Percentiles rank a stretch among this genome's conserved stretches.
These are phyloP conservation scores for Sporobolomyces pararoseus DNA, from an alignment of 768 basidiomycete species.

Conservation along the genomic window DNA sequence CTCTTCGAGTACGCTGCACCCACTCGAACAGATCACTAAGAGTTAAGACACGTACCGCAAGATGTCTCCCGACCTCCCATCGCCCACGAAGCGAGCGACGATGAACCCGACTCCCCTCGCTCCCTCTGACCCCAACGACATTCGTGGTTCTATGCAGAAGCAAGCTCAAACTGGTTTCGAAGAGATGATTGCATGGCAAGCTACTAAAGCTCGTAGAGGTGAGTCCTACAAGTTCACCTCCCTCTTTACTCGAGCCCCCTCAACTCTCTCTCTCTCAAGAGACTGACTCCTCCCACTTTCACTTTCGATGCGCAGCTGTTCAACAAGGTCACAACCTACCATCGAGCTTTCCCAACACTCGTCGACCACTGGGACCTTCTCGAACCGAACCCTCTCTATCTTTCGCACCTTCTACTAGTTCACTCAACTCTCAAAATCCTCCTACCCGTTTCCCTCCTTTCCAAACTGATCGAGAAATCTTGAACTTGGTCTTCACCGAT, in stretches of 20 bases:
- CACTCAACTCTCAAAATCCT: neutral
- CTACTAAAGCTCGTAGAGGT: slow-evolving; percentile 11
- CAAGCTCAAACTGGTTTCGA: neutral
- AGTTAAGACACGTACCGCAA: neutral
- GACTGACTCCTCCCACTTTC: neutral
- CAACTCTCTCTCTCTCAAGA: neutral
- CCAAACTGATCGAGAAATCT: slow-evolving; percentile 9
- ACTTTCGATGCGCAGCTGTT: slow-evolving; percentile 11
- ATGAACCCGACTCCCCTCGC: neutral
- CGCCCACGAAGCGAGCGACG: slow-evolving; percentile 16
- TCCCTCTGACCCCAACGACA: neutral
- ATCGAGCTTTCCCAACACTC: neutral
- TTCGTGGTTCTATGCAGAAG: slow-evolving; percentile 21
- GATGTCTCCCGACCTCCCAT: slow-evolving; percentile 1
- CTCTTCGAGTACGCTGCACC: neutral
- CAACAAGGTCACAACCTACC: neutral
- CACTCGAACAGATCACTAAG: neutral
- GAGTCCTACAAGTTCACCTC: neutral
- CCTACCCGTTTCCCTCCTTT: neutral
- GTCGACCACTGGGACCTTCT: slow-evolving; percentile 25
- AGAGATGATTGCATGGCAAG: neutral
- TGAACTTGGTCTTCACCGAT: slow-evolving; percentile 15
- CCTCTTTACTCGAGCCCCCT: neutral
- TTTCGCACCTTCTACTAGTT: slow-evolving; percentile 7
- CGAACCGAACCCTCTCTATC: slow-evolving; percentile 21